Conservation (phyloP, 257 asterid genomes). For the Fraxinus cuspidata region DNA sequence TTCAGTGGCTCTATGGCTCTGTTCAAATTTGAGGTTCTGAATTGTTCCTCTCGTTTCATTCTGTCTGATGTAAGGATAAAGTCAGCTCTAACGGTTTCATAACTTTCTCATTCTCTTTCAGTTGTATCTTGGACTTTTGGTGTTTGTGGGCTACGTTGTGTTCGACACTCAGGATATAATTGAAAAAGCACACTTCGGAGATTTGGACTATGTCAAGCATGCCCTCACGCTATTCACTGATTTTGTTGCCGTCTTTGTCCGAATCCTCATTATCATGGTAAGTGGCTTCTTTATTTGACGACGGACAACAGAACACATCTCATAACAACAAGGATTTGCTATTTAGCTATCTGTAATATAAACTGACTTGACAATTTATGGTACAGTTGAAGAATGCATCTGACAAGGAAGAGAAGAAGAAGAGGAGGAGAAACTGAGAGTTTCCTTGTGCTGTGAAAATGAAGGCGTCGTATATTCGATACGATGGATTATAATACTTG, state of each 20-base stretch:
- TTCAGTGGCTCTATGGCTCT: slow-evolving; percentile 87
- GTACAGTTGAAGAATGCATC: slow-evolving; percentile 82
- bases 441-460: background rate
- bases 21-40: slow-evolving; percentile 83
- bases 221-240: slow-evolving; percentile 82
- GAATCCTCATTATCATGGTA: slow-evolving; percentile 87
- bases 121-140: slow-evolving; percentile 89
- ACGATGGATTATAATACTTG: background rate
- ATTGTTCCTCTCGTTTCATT: background rate
- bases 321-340: background rate
- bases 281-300: slow-evolving; percentile 23
- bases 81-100: no score
- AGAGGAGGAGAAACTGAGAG: slow-evolving; percentile 65
- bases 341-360: background rate
- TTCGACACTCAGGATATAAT: slow-evolving; percentile 91
- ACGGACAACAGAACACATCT: background rate
- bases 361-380: background rate
- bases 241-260: slow-evolving; percentile 73
- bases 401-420: slow-evolving; percentile 86
- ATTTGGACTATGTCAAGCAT: slow-evolving; percentile 80
- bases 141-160: slow-evolving; percentile 90
- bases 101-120: slow-evolving; percentile 26
- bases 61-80: no score
- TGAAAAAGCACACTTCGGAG: slow-evolving; percentile 88
- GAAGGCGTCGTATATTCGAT: background rate